Percentiles rank a stretch among this genome's conserved stretches.
phyloP scores from a whole-genome alignment of 2,329 filamentous ascomycete genomes.

The Penicillium sp. region DNA sequence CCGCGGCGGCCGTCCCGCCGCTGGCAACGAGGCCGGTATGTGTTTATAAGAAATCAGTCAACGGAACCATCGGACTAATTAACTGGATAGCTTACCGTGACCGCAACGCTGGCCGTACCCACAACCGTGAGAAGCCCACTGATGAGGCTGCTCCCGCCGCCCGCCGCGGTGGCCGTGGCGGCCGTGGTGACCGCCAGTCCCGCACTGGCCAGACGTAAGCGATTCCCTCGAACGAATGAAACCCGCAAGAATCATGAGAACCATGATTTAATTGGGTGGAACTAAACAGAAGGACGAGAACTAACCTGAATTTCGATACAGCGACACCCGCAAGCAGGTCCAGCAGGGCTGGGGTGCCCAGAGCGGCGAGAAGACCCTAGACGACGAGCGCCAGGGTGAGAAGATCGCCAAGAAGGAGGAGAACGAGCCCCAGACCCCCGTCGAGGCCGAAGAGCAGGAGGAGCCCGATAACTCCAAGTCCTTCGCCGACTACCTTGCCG shows the following conservation, averaged over 20 bases:
- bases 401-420: constrained; percentile 82
- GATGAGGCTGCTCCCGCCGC: constrained; percentile 60
- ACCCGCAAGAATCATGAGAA: neutral
- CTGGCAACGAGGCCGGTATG: constrained; percentile 86
- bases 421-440: constrained; percentile 62
- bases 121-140: constrained; percentile 77
- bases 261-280: neutral
- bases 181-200: constrained; percentile 57
- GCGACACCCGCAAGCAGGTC: constrained; percentile 51
- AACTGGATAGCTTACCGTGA: constrained; percentile 76
- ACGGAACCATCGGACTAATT: constrained; percentile 12
- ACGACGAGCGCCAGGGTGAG: constrained; percentile 88
- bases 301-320: constrained; percentile 26
- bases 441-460: constrained; percentile 52
- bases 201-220: constrained; percentile 60
- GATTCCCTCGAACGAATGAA: constrained; percentile 7
- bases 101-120: constrained; percentile 73
- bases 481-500: constrained; percentile 82
- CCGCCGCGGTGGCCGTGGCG: constrained; percentile 48
- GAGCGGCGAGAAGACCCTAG: constrained; percentile 78
- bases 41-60: constrained; percentile 26
- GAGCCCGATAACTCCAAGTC: constrained; percentile 86
- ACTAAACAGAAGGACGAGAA: constrained; percentile 4
- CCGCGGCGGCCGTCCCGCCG: constrained; percentile 52
- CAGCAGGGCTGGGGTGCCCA: constrained; percentile 84